A percentile compares a stretch with the other conserved stretches of the same genome.
These are phyloP conservation scores for Jaapia argillacea DNA, from an alignment of 768 basidiomycete species.

Conservation along the genomic window DNA sequence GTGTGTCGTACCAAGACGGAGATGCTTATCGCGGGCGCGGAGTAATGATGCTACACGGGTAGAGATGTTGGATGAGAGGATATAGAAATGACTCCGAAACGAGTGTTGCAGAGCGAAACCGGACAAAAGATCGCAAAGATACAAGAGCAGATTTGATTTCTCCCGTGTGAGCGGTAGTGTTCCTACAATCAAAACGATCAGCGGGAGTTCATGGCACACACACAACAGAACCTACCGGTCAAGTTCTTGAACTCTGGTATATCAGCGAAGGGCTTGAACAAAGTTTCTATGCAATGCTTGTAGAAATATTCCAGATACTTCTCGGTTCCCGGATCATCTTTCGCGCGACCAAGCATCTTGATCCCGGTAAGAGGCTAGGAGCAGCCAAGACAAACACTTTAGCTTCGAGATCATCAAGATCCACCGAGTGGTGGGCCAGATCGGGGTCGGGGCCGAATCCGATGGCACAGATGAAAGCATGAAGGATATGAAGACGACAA, in stretches of 20 bases:
- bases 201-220: too few species aligned
- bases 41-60: constrained; percentile 68
- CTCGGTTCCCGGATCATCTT: constrained; percentile 82
- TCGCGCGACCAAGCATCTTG: constrained; percentile 45
- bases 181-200: too few species aligned
- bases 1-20: constrained; percentile 71
- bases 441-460: too few species aligned
- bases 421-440: too few species aligned
- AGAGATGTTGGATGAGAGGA: constrained; percentile 74
- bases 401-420: too few species aligned
- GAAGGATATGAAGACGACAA: constrained; percentile 1
- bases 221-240: constrained; percentile 31
- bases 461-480: too few species aligned
- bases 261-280: constrained; percentile 72
- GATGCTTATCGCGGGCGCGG: constrained; percentile 79
- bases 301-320: constrained; percentile 92
- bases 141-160: constrained; percentile 74
- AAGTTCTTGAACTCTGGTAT: constrained; percentile 58
- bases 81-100: constrained; percentile 86
- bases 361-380: constrained; percentile 22
- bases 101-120: constrained; percentile 84
- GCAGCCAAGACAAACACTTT: constrained; percentile 8
- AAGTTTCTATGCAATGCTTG: constrained; percentile 64
- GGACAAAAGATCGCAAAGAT: constrained; percentile 86
- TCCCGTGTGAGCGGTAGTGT: constrained; percentile 54